Conservation (phyloP, 179 eudicot genomes). For the Kewa caespitosa region DNA sequence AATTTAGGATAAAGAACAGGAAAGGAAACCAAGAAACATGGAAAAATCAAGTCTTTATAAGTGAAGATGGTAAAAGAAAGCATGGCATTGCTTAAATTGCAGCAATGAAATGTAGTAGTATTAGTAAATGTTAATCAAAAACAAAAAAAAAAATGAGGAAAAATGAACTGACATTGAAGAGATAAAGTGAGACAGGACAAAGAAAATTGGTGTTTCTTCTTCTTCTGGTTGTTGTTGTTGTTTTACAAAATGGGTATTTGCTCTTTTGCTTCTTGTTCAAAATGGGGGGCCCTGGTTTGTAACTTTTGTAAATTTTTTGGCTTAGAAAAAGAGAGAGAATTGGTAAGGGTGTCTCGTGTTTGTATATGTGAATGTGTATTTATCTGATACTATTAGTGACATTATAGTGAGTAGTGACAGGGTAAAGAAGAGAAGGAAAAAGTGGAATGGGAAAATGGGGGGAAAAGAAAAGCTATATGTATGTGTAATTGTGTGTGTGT, state of each 20-base stretch:
- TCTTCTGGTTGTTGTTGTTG: neutral
- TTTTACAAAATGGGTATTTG: neutral
- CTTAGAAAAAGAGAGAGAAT: neutral
- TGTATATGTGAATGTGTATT: too few relatives aligned
- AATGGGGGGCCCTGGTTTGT: neutral
- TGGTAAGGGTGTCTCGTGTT: too few relatives aligned
- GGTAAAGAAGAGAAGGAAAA: conserved; percentile 1
- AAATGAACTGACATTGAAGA: conserved; percentile 10
- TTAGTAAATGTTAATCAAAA: neutral
- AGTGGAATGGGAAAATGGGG: neutral
- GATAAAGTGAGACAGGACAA: neutral
- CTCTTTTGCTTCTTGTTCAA: neutral
- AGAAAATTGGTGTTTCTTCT: conserved; percentile 2
- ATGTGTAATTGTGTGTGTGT: too few relatives aligned
- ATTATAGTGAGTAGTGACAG: too few relatives aligned
- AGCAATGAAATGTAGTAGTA: neutral
- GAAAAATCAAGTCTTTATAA: neutral
- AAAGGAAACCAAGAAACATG: too few relatives aligned
- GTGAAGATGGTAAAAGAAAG: neutral
- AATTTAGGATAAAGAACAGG: neutral
- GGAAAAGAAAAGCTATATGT: too few relatives aligned
- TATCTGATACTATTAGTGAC: too few relatives aligned
- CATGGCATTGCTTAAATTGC: neutral
- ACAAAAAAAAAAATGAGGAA: neutral
- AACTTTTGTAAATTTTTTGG: neutral